A percentile compares a stretch with the other conserved stretches of the same genome.
These are phyloP conservation scores for Dioszegia crocea DNA, from an alignment of 768 basidiomycete species.

Conservation along the genomic window DNA sequence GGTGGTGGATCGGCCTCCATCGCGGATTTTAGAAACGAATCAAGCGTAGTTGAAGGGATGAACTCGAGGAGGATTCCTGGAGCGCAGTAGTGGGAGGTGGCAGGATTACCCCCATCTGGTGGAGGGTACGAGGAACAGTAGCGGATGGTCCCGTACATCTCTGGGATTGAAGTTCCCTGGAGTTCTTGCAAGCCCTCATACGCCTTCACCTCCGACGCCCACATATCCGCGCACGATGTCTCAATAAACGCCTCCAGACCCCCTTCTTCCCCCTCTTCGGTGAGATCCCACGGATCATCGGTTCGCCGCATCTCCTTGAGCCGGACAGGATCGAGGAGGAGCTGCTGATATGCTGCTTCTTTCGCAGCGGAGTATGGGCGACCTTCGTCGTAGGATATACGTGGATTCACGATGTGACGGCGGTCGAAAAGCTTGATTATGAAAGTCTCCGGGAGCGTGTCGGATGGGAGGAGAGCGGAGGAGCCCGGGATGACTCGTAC, in stretches of 20 bases:
- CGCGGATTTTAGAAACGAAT: neutral
- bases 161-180: constrained; percentile 1
- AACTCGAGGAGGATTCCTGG: constrained; percentile 7
- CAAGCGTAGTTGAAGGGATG: constrained; percentile 10
- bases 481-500: neutral
- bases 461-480: neutral
- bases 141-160: neutral
- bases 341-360: neutral
- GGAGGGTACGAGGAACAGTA: neutral
- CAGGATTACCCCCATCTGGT: neutral
- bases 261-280: neutral
- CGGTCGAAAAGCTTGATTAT: constrained; percentile 10
- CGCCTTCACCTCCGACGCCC: neutral
- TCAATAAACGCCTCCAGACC: neutral
- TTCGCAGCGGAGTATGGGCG: neutral
- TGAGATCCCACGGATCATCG: too few species aligned
- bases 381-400: neutral
- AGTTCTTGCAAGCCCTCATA: neutral
- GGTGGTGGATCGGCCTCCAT: neutral
- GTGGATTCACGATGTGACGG: neutral
- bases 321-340: too few species aligned
- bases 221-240: neutral
- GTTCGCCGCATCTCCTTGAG: too few species aligned
- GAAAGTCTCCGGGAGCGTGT: neutral
- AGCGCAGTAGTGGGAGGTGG: neutral